These are phyloP conservation scores for Candida dajiaensis DNA, from an alignment of 805 yeast species.

Conservation along the genomic window DNA sequence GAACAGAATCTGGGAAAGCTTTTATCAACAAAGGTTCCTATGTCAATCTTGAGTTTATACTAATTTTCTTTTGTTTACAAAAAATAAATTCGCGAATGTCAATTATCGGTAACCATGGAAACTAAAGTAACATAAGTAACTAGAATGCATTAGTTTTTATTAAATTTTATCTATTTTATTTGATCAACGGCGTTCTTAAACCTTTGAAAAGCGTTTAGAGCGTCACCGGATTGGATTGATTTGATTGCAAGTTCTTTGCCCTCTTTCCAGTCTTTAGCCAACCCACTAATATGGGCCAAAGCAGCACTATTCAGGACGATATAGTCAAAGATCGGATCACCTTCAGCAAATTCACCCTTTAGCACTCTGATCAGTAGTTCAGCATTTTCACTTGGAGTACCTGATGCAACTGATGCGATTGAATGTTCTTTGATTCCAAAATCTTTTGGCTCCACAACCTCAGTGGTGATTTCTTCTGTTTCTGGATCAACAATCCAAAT, in stretches of 20 bases:
- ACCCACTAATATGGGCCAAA: slow-evolving; percentile 71
- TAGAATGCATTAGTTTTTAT: too few relatives aligned
- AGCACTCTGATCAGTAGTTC: slow-evolving; percentile 38
- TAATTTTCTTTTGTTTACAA: background rate
- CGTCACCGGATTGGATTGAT: slow-evolving; percentile 63
- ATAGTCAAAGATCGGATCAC: slow-evolving; percentile 76
- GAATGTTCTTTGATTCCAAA: slow-evolving; percentile 77
- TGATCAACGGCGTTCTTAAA: slow-evolving; percentile 36
- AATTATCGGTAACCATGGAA: background rate
- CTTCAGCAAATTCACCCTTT: slow-evolving; percentile 37
- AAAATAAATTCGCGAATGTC: background rate
- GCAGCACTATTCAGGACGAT: slow-evolving; percentile 90
- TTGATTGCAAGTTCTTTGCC: slow-evolving; percentile 73
- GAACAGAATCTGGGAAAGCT: background rate
- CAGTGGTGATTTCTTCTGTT: slow-evolving; percentile 36
- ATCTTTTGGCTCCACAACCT: slow-evolving; percentile 59
- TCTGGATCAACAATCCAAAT: slow-evolving; percentile 64
- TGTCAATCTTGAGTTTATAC: background rate
- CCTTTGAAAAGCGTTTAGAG: slow-evolving; percentile 48
- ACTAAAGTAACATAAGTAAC: too few relatives aligned
- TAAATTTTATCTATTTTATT: background rate
- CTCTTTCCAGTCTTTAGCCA: slow-evolving; percentile 59
- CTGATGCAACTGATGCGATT: slow-evolving; percentile 63
- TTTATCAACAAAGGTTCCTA: too few relatives aligned
- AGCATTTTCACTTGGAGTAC: slow-evolving; percentile 88